Percentiles rank a stretch among this genome's conserved stretches.
Conservation (phyloP, 2,329 filamentous ascomycete genomes). For the Cladosporium austrohemisphaericum region DNA sequence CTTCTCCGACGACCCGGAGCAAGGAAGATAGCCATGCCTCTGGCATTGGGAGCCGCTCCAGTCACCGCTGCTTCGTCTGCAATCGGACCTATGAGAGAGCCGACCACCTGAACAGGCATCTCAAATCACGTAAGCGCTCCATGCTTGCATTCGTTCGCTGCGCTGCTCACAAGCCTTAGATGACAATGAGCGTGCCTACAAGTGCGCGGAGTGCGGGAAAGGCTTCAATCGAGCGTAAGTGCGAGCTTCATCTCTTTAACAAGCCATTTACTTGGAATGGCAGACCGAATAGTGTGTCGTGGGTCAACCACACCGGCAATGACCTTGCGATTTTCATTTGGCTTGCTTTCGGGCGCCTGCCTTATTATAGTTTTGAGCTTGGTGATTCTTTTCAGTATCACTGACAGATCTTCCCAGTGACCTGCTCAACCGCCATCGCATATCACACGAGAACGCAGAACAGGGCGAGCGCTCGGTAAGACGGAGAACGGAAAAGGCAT, state of each 20-base stretch:
- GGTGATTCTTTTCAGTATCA: too few species aligned
- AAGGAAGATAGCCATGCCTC: neutral
- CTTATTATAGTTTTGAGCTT: too few species aligned
- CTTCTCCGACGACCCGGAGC: conserved; percentile 1
- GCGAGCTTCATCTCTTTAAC: neutral
- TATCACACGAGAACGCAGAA: conserved; percentile 22
- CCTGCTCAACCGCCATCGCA: conserved; percentile 26
- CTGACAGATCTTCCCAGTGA: conserved; percentile 16
- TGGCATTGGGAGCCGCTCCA: conserved; percentile 1
- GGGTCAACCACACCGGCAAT: too few species aligned
- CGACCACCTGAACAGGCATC: conserved; percentile 26
- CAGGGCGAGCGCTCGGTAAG: conserved; percentile 22
- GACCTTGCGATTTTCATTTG: too few species aligned
- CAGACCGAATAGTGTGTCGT: neutral
- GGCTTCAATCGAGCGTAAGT: conserved; percentile 26
- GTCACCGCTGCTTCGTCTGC: conserved; percentile 26
- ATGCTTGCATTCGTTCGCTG: neutral
- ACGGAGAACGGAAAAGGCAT: conserved; percentile 24
- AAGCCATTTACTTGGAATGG: too few species aligned
- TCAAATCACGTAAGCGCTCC: conserved; percentile 21
- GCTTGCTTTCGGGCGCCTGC: too few species aligned
- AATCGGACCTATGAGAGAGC: conserved; percentile 24
- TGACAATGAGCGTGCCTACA: conserved; percentile 26
- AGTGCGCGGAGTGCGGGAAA: conserved; percentile 26
- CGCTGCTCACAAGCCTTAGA: conserved; percentile 4